phyloP scores from a whole-genome alignment of 2,329 filamentous ascomycete species.

The Rutstroemia sp. region DNA sequence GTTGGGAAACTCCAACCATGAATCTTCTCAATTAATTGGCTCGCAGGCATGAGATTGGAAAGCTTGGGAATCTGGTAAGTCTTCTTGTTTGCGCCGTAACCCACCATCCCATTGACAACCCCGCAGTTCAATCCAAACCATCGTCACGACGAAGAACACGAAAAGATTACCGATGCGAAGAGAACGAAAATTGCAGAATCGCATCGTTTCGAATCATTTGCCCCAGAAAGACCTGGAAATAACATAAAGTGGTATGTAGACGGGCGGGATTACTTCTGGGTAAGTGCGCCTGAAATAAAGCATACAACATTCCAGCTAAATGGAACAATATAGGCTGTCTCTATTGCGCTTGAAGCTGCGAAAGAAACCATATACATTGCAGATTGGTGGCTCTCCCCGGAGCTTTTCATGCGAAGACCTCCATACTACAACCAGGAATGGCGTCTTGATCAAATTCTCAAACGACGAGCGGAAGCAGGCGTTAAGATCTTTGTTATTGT shows the following conservation, averaged over 20 bases:
- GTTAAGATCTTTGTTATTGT: conserved; percentile 93
- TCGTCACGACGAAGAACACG: conserved; percentile 89
- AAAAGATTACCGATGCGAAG: conserved; percentile 76
- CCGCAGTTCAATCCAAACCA: conserved; percentile 71
- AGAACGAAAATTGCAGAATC: conserved; percentile 61
- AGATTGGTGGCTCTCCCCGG: conserved; percentile 95
- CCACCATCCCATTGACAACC: not conserved
- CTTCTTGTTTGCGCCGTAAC: not conserved
- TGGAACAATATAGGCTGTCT: conserved; percentile 54
- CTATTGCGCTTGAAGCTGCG: conserved; percentile 79
- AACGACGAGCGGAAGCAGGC: conserved; percentile 80
- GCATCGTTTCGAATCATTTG: conserved; percentile 85
- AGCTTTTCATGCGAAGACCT: conserved; percentile 78
- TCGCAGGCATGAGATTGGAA: conserved; percentile 51
- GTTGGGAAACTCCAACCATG: not conserved
- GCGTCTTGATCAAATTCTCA: conserved; percentile 79
- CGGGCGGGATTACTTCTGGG: conserved; percentile 90
- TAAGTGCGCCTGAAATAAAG: conserved; percentile 21
- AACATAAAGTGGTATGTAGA: conserved; percentile 96
- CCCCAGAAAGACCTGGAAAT: conserved; percentile 79
- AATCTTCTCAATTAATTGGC: not conserved
- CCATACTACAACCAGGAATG: conserved; percentile 78
- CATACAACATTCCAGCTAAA: not conserved
- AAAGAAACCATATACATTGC: conserved; percentile 92
- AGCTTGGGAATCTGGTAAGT: conserved; percentile 52